Conservation (phyloP, 148 eudicot genomes). For the Rhododendron simsii region DNA sequence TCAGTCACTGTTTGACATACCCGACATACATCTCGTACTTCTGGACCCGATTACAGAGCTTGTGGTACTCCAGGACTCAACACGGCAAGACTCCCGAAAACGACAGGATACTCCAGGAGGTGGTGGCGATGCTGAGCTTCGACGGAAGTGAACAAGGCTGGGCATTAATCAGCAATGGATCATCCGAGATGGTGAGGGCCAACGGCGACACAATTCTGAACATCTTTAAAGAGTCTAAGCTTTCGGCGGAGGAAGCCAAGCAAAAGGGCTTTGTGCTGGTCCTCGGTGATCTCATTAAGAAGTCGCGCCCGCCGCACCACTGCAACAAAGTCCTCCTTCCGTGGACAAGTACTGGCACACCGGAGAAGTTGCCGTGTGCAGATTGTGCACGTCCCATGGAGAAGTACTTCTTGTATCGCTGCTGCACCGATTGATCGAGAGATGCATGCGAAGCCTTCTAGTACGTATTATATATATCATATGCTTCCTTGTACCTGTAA, state of each 20-base stretch:
- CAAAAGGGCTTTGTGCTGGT: constrained; percentile 50
- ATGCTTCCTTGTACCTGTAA: neutral
- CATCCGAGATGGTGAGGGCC: constrained; percentile 46
- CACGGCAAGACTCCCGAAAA: constrained; percentile 41
- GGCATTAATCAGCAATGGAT: constrained; percentile 36
- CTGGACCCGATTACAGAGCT: constrained; percentile 81
- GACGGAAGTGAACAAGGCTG: constrained; percentile 34
- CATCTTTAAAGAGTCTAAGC: constrained; percentile 26
- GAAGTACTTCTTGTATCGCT: constrained; percentile 83
- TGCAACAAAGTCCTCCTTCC: constrained; percentile 77
- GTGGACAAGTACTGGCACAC: constrained; percentile 39
- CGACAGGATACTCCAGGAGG: constrained; percentile 37
- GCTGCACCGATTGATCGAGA: constrained; percentile 62
- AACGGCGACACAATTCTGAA: constrained; percentile 36
- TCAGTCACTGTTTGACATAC: constrained; percentile 46
- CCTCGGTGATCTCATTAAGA: constrained; percentile 15
- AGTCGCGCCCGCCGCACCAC: constrained; percentile 40
- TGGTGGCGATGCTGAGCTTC: constrained; percentile 51
- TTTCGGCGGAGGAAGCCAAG: constrained; percentile 44
- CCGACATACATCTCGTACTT: constrained; percentile 61
- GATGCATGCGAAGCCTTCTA: neutral
- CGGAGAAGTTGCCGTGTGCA: constrained; percentile 55
- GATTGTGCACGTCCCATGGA: constrained; percentile 81
- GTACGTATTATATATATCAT: neutral
- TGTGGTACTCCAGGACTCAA: constrained; percentile 69